These are phyloP conservation scores for Paraphaeosphaeria minitans DNA, from an alignment of 2,329 filamentous ascomycete species.

Conservation along the genomic window DNA sequence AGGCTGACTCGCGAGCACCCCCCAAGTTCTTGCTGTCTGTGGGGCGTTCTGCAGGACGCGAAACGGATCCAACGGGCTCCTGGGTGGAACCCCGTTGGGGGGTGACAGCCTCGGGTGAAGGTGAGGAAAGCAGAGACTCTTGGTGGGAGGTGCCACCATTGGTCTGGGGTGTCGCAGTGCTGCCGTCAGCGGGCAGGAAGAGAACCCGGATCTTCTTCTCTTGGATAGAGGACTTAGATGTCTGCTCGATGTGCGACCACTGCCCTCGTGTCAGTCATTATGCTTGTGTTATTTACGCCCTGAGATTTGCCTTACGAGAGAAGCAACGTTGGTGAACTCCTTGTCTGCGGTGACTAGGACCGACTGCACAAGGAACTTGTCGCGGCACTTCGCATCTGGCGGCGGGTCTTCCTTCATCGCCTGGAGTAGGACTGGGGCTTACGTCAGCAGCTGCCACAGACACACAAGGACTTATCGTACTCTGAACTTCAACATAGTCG, in stretches of 20 bases:
- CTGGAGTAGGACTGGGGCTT: conserved; percentile 79
- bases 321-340: conserved; percentile 78
- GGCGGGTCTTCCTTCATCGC: conserved; percentile 97
- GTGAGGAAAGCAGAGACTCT: conserved; percentile 55
- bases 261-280: conserved; percentile 46
- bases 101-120: conserved; percentile 57
- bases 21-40: conserved; percentile 48
- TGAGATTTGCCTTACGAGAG: conserved; percentile 65
- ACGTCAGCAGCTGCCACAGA: conserved; percentile 31
- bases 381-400: conserved; percentile 84
- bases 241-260: conserved; percentile 77
- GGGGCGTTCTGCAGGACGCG: conserved; percentile 47
- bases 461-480: conserved; percentile 56
- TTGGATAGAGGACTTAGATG: conserved; percentile 76
- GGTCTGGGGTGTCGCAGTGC: conserved; percentile 36
- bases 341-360: conserved; percentile 82
- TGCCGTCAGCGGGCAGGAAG: conserved; percentile 72
- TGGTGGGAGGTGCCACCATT: conserved; percentile 43
- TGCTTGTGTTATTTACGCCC: conserved; percentile 7
- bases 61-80: conserved; percentile 44
- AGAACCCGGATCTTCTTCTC: conserved; percentile 95
- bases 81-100: conserved; percentile 47
- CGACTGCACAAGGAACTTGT: conserved; percentile 97
- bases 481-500: conserved; percentile 88
- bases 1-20: conserved; percentile 48